A percentile compares a stretch with the other conserved stretches of the same genome.
Evolutionary conservation across 306 rosid genomes (phyloP).

Genomic region (Nissolia schottii): DNA sequence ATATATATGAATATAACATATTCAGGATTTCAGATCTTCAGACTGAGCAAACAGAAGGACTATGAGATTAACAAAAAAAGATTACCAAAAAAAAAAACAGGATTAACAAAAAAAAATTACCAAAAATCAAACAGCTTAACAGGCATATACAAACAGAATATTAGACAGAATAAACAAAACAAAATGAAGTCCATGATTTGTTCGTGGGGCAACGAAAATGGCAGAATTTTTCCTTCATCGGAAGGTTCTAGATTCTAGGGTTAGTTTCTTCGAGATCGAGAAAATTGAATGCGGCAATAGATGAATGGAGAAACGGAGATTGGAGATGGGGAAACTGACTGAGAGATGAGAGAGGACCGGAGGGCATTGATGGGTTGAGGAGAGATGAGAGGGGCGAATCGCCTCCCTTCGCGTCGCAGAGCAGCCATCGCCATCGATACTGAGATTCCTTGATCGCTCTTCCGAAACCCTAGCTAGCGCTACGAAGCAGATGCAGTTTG

Average conservation of each 20-base stretch:
- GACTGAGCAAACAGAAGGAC: background rate
- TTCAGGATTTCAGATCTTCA: background rate
- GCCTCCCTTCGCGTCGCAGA: constrained; percentile 89
- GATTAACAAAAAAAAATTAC: background rate
- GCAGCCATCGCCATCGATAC: constrained; percentile 86
- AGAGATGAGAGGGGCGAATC: constrained; percentile 56
- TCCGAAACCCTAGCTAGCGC: constrained; percentile 43
- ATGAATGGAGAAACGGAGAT: background rate
- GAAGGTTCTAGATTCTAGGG: background rate
- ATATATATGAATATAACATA: background rate
- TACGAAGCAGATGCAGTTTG: background rate
- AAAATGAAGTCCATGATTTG: background rate
- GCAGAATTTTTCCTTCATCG: background rate
- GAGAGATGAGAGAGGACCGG: constrained; percentile 32
- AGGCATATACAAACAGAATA: background rate
- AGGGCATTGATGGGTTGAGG: constrained; percentile 41
- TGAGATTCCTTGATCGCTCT: constrained; percentile 21
- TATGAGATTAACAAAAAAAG: background rate
- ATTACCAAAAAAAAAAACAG: background rate
- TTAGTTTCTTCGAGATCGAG: background rate
- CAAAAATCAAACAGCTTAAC: too few species aligned
- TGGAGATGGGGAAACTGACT: constrained; percentile 15
- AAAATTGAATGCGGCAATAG: too few species aligned
- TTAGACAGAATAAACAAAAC: background rate
- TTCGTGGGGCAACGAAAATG: background rate